These are phyloP conservation scores for Diplocarpon mali DNA, from an alignment of 2,329 filamentous ascomycete species.

Conservation along the genomic window DNA sequence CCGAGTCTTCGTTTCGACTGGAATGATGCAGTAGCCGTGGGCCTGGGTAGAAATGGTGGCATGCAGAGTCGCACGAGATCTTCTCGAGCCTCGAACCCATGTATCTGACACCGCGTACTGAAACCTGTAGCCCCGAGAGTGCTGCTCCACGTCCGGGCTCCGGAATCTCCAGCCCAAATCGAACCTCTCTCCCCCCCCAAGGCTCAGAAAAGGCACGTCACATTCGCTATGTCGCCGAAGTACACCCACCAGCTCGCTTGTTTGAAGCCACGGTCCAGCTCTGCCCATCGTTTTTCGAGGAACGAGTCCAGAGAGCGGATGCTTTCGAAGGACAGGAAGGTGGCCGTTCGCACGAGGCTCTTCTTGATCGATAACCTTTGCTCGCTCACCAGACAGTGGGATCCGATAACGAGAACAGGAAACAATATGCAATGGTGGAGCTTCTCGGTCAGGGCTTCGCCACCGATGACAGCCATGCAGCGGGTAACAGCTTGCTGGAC, in stretches of 20 bases:
- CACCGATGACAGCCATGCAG: constrained; percentile 30
- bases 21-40: too few species aligned
- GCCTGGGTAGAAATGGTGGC: too few species aligned
- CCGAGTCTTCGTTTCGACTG: too few species aligned
- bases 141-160: not conserved
- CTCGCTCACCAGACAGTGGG: constrained; percentile 25
- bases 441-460: constrained; percentile 28
- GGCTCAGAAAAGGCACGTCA: constrained; percentile 21
- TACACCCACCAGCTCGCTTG: constrained; percentile 21
- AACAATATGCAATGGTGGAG: constrained; percentile 32
- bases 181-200: not conserved
- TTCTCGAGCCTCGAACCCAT: too few species aligned
- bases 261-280: constrained; percentile 12
- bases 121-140: too few species aligned
- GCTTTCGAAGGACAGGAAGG: constrained; percentile 21
- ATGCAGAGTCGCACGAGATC: too few species aligned
- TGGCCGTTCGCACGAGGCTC: constrained; percentile 16
- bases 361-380: constrained; percentile 24
- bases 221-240: constrained; percentile 21
- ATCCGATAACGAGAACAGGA: constrained; percentile 30
- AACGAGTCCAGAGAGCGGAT: constrained; percentile 18
- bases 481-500: constrained; percentile 32
- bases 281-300: constrained; percentile 18
- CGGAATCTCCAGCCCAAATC: not conserved
- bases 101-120: too few species aligned